Evolutionary conservation across 495 filamentous ascomycete species (phyloP).

Genomic region (Xylaria flabelliformis): DNA sequence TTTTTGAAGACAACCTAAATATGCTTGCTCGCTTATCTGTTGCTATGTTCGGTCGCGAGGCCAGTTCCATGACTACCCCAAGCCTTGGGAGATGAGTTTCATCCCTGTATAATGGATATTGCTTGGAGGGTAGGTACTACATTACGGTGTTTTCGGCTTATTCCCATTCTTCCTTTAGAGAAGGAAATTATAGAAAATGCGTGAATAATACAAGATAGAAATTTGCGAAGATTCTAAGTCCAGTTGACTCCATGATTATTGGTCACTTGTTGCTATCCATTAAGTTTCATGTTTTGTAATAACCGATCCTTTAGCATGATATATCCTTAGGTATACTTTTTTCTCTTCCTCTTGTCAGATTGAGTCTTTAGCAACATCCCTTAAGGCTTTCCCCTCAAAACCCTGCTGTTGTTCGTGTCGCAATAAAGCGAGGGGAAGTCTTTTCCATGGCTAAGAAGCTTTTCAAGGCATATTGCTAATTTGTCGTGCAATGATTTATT

Average conservation of each 20-base stretch:
- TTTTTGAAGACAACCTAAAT: not conserved
- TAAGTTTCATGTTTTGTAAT: not conserved
- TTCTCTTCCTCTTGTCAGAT: not conserved
- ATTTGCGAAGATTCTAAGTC: not conserved
- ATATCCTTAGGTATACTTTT: not conserved
- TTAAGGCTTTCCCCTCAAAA: not conserved
- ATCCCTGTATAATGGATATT: not conserved
- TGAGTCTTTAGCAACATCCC: not conserved
- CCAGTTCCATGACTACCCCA: not conserved
- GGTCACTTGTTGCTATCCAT: not conserved
- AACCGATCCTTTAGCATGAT: not conserved
- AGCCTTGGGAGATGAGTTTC: not conserved
- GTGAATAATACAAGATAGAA: not conserved
- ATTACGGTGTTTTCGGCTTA: not conserved
- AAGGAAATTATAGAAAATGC: not conserved
- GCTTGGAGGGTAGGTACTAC: constrained; percentile 1
- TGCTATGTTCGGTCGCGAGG: not conserved
- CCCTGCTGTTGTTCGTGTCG: not conserved
- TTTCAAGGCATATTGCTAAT: not conserved
- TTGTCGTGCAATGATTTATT: not conserved
- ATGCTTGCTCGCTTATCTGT: constrained; percentile 4
- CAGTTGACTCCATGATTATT: not conserved
- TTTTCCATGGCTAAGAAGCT: not conserved
- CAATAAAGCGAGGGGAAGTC: not conserved
- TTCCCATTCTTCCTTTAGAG: not conserved